Conservation (phyloP, 208 protist genomes). For the Crithidia mellificae region DNA sequence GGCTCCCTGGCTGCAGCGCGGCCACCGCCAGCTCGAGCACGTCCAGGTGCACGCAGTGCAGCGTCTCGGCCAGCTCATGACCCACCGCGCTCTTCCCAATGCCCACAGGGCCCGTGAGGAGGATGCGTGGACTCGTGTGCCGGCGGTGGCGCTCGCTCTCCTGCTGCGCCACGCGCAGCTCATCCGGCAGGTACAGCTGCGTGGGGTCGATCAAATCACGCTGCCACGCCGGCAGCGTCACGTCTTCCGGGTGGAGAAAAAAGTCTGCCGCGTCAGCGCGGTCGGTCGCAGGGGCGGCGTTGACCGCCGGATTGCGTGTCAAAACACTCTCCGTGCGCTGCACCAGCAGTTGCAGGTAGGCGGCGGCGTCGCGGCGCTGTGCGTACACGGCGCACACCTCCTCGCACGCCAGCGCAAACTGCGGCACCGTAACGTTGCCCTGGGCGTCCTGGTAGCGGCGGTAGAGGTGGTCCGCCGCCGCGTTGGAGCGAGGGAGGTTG, state of each 20-base stretch:
- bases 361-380: conserved; percentile 44
- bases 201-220: conserved; percentile 51
- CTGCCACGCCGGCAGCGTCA: conserved; percentile 27
- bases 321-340: conserved; percentile 25
- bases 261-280: conserved; percentile 23
- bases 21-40: conserved; percentile 56
- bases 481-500: conserved; percentile 44
- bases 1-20: conserved; percentile 3
- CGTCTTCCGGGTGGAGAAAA: conserved; percentile 33
- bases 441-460: conserved; percentile 42
- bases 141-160: conserved; percentile 41
- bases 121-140: conserved; percentile 49
- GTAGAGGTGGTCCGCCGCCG: conserved; percentile 61
- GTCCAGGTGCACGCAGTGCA: conserved; percentile 73
- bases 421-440: conserved; percentile 42
- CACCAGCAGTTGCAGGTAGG: conserved; percentile 58
- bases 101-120: conserved; percentile 49
- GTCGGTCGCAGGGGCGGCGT: too few species aligned
- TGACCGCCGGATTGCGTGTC: too few species aligned
- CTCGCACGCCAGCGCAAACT: conserved; percentile 62
- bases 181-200: conserved; percentile 63
- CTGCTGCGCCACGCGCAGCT: conserved; percentile 51
- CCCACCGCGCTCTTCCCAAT: conserved; percentile 65
- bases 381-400: conserved; percentile 55
- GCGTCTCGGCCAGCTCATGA: conserved; percentile 43